These are phyloP conservation scores for Kodamaea neixiangensis DNA, from an alignment of 805 yeast species.

Conservation along the genomic window DNA sequence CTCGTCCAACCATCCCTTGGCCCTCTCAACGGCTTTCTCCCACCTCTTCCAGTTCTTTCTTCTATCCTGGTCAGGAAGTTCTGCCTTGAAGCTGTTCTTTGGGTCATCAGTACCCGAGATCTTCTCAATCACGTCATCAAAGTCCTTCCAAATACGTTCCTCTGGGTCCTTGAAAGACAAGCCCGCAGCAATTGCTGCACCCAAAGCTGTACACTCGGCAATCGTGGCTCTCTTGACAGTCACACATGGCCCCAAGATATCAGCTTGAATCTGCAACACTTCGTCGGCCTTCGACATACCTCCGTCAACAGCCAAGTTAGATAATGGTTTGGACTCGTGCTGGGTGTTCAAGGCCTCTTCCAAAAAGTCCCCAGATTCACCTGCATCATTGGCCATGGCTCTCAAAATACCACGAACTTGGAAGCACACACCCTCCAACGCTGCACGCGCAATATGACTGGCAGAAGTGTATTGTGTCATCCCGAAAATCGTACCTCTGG, in stretches of 20 bases:
- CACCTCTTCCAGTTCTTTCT: constrained; percentile 69
- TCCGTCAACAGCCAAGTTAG: constrained; percentile 80
- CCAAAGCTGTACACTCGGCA: constrained; percentile 91
- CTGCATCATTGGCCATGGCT: constrained; percentile 87
- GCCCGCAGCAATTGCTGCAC: constrained; percentile 97
- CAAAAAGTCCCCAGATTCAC: constrained; percentile 57
- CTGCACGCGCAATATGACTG: constrained; percentile 90
- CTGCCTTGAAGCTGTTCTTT: constrained; percentile 34
- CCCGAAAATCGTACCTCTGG: constrained; percentile 92
- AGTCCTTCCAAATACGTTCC: constrained; percentile 70
- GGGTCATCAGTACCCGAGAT: constrained; percentile 34
- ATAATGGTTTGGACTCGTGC: constrained; percentile 47
- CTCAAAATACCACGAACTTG: constrained; percentile 88
- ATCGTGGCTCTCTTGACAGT: constrained; percentile 78
- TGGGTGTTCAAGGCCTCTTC: constrained; percentile 52
- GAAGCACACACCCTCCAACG: constrained; percentile 92
- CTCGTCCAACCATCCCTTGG: constrained; percentile 74
- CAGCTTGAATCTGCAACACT: constrained; percentile 92
- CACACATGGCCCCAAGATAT: constrained; percentile 84
- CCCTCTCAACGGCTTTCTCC: constrained; percentile 82
- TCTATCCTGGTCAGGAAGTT: constrained; percentile 59
- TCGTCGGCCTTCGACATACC: constrained; percentile 92
- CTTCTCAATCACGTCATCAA: constrained; percentile 61
- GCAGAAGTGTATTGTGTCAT: constrained; percentile 91
- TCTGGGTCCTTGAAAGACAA: constrained; percentile 49